Percentiles rank a stretch among this genome's conserved stretches.
Conservation (phyloP, 257 asterid genomes). For the Cinchona pubescens region DNA sequence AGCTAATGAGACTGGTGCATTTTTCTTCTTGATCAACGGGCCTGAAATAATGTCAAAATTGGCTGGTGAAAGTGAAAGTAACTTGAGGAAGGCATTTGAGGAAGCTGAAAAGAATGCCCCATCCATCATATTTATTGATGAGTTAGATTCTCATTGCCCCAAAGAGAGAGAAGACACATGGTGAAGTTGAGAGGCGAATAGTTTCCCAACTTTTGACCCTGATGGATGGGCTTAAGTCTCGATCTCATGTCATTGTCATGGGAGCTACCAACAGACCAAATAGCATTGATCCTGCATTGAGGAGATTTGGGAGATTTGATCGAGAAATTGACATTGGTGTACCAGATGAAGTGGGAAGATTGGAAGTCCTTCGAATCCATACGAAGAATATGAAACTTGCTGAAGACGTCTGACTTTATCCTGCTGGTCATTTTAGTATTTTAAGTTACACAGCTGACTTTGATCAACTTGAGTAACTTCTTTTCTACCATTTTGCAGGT, state of each 20-base stretch:
- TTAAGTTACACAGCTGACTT: too few relatives aligned
- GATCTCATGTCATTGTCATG: not conserved
- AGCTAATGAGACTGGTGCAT: conserved; percentile 12
- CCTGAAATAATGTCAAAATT: not conserved
- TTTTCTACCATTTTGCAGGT: not conserved
- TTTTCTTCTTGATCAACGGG: not conserved
- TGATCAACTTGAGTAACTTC: not conserved
- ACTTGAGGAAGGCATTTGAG: not conserved
- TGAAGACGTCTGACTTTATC: not conserved
- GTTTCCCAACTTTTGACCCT: conserved; percentile 15
- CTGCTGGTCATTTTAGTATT: not conserved
- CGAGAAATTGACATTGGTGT: not conserved
- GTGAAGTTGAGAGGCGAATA: conserved; percentile 16
- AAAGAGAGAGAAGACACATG: conserved; percentile 9
- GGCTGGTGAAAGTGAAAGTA: not conserved
- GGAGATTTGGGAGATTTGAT: not conserved
- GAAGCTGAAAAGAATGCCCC: not conserved
- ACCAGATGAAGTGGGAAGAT: not conserved
- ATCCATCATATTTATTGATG: not conserved
- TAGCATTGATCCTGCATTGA: not conserved
- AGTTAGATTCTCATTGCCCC: not conserved
- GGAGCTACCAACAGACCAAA: not conserved
- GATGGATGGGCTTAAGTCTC: conserved; percentile 11
- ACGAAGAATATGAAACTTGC: not conserved
- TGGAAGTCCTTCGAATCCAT: not conserved